These are phyloP conservation scores for Aquilaria malaccensis DNA, from an alignment of 345 rosid genomes.

Conservation along the genomic window DNA sequence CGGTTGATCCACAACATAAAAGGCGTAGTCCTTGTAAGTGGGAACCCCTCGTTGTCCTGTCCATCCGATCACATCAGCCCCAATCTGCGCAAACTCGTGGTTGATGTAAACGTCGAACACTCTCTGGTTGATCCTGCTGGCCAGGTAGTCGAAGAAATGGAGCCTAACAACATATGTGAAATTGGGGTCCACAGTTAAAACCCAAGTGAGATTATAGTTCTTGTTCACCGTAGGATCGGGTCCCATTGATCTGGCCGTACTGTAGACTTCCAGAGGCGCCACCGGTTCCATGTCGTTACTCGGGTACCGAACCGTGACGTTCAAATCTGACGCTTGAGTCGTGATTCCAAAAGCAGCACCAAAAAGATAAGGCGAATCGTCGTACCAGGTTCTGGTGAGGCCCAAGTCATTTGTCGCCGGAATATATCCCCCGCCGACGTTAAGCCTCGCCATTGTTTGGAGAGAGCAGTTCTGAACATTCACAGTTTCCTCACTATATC, in stretches of 20 bases:
- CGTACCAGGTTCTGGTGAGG: constrained; percentile 47
- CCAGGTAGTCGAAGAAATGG: constrained; percentile 52
- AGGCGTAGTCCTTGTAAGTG: constrained; percentile 38
- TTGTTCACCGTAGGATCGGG: constrained; percentile 18
- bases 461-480: constrained; percentile 17
- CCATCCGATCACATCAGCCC: constrained; percentile 47
- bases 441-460: constrained; percentile 50
- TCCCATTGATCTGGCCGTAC: constrained; percentile 48
- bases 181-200: constrained; percentile 43
- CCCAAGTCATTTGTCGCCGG: constrained; percentile 34
- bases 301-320: constrained; percentile 20
- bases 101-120: constrained; percentile 45
- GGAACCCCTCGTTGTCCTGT: constrained; percentile 36
- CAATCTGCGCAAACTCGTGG: constrained; percentile 32
- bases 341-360: constrained; percentile 36
- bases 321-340: background rate
- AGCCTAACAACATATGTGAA: constrained; percentile 47
- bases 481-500: constrained; percentile 21
- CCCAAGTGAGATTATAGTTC: constrained; percentile 52
- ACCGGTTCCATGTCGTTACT: constrained; percentile 10
- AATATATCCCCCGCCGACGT: constrained; percentile 47
- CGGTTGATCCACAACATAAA: constrained; percentile 15
- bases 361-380: constrained; percentile 38
- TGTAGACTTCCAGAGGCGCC: constrained; percentile 42
- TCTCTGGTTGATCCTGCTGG: constrained; percentile 30